Evolutionary conservation across 2,329 filamentous ascomycete genomes (phyloP), one percentile per base, ranked within the genome.

Genomic region (Incumbomyces lentus): DNA sequence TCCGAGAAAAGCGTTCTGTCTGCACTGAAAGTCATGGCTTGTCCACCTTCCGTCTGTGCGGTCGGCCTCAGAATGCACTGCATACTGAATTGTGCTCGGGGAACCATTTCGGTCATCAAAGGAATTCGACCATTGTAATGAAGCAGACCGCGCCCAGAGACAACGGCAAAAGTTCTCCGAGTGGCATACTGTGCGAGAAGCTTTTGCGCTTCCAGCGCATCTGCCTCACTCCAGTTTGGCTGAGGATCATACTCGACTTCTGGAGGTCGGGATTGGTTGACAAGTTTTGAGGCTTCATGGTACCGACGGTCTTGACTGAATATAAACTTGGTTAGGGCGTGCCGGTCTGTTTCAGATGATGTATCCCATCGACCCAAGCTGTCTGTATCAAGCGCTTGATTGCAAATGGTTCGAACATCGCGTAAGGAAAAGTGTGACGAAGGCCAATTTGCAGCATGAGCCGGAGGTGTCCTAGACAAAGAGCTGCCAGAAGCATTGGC

Each of bases 241-340:
- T 87, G 75, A 1, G 82, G 78, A 33, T 82, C 74, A 51, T 90
- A 83, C 43, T 85, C 83, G n/a, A 90, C 80, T 10, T 86, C 70
- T 35, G 90, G 81, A 12, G 86, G 74, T 59, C 84, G 86, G 44
- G 84, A 80, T 22, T 92, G 92, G 47, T 92, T 89, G n/a, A 98
- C 72, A 46, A 98, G 72, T 44, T 76, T 79, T 46, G 82, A 81
- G 0, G 88, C 92, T 67, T 98, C 92, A 51, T 87, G 81, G 46
- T 94, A 81, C 31, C 92, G 82, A 49, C 88, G 80, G 59, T 98
- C 92, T 54, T 96, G 88, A 49, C 81, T 82, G 73, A 96, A 98
- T 22, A 98, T 82, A 7, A 92, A 72, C 43, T 82, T 80, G 26
- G 92, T 93, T 6, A 96, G 80, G 8, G 82, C 76, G 62, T 90